Conservation (phyloP, 345 rosid species). For the Lepidium didymum region DNA sequence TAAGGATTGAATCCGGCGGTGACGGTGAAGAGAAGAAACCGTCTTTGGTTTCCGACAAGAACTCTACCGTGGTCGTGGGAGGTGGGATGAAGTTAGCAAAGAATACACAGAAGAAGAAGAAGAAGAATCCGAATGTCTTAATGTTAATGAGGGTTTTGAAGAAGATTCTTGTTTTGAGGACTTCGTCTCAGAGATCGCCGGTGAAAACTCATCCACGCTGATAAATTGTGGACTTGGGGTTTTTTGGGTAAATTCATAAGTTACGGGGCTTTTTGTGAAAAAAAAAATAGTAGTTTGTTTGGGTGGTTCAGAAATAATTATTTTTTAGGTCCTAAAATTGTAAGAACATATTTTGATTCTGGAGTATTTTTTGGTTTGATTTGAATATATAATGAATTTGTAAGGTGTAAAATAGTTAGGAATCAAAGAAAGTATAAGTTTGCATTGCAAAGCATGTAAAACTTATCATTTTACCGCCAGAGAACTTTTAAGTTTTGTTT, state of each 20-base stretch:
- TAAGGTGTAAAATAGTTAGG: neutral
- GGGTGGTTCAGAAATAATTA: slow-evolving; percentile 2
- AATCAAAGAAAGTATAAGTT: neutral
- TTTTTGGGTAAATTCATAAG: neutral
- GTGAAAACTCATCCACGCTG: slow-evolving; percentile 31
- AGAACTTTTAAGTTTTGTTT: neutral
- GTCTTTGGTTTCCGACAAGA: neutral
- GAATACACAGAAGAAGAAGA: slow-evolving; percentile 15
- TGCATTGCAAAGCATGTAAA: neutral
- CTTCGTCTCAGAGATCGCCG: slow-evolving; percentile 27
- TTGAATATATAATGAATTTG: neutral
- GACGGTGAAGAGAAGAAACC: neutral
- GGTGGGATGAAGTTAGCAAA: slow-evolving; percentile 33
- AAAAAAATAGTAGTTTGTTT: neutral
- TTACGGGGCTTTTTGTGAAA: slow-evolving; percentile 4
- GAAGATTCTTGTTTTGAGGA: slow-evolving; percentile 49
- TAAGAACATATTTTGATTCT: neutral
- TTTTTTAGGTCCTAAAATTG: slow-evolving; percentile 6
- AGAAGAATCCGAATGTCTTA: slow-evolving; percentile 33
- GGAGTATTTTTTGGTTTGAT: slow-evolving; percentile 8
- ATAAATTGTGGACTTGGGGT: neutral
- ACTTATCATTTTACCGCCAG: slow-evolving; percentile 22
- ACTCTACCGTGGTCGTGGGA: slow-evolving; percentile 18
- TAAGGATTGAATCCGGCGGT: neutral
- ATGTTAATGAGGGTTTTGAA: slow-evolving; percentile 45